Percentiles rank a stretch among this genome's conserved stretches.
Conservation (phyloP, 2,329 filamentous ascomycete genomes). For the Huntiella bhutanensis region DNA sequence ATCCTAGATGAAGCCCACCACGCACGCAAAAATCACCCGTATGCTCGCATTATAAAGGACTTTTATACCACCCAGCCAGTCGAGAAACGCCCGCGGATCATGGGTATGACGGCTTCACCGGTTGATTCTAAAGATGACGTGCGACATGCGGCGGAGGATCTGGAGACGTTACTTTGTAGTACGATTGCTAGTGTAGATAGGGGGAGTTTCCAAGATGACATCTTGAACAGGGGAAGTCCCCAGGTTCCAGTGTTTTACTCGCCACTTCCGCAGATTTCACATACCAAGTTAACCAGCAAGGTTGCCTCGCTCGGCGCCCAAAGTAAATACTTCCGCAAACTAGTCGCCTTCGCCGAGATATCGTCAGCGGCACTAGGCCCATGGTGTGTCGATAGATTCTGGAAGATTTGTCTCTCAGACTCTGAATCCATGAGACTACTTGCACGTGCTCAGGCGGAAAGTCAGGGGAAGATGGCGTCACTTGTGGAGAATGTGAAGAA, state of each 20-base stretch:
- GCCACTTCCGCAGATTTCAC: slow-evolving; percentile 28
- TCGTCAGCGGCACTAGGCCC: slow-evolving; percentile 50
- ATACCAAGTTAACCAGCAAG: slow-evolving; percentile 44
- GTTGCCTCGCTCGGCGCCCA: slow-evolving; percentile 28
- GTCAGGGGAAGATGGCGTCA: neutral
- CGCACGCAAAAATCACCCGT: slow-evolving; percentile 82
- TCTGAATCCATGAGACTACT: slow-evolving; percentile 42
- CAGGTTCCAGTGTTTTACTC: slow-evolving; percentile 30
- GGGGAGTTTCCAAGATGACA: slow-evolving; percentile 16
- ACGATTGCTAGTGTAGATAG: slow-evolving; percentile 57
- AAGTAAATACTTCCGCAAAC: slow-evolving; percentile 29
- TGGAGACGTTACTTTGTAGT: slow-evolving; percentile 62
- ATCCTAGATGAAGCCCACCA: slow-evolving; percentile 96
- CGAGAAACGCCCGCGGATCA: slow-evolving; percentile 47
- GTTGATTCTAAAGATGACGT: slow-evolving; percentile 68
- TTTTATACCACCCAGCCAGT: slow-evolving; percentile 44
- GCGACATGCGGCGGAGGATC: slow-evolving; percentile 44
- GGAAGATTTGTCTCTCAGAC: slow-evolving; percentile 50
- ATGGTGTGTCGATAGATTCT: slow-evolving; percentile 74
- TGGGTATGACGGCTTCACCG: slow-evolving; percentile 95
- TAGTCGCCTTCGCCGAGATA: slow-evolving; percentile 39
- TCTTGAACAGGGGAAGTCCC: slow-evolving; percentile 22
- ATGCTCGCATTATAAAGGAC: slow-evolving; percentile 75
- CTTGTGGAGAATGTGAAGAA: neutral
- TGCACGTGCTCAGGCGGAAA: slow-evolving; percentile 22